Evolutionary conservation across 495 filamentous ascomycete species (phyloP).

Genomic region (Aspergillus homomorphus): DNA sequence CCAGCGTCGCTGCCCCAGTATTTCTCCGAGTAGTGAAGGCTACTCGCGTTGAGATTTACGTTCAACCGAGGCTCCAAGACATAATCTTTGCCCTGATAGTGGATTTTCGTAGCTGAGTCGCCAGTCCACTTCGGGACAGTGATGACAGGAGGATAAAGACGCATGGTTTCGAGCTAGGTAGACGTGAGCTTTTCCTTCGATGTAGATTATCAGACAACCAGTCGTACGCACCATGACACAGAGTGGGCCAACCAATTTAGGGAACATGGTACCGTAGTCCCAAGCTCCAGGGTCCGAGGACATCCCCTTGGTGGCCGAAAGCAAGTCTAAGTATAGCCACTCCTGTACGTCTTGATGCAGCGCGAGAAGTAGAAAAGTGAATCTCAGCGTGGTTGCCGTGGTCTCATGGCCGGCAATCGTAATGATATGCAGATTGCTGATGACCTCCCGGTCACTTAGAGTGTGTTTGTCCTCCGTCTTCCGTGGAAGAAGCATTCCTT

Average conservation of each 20-base stretch:
- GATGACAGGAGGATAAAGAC: conserved; percentile 37
- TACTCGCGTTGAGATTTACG: conserved; percentile 33
- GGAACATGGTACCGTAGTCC: conserved; percentile 34
- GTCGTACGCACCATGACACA: conserved; percentile 34
- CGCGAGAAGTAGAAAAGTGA: conserved; percentile 39
- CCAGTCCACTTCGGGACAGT: conserved; percentile 37
- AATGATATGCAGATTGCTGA: conserved; percentile 50
- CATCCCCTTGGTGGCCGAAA: conserved; percentile 24
- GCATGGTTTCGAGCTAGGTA: conserved; percentile 38
- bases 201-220: not conserved
- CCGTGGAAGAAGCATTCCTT: conserved; percentile 14
- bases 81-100: conserved; percentile 23
- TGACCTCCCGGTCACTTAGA: conserved; percentile 38
- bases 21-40: conserved; percentile 39
- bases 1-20: conserved; percentile 43
- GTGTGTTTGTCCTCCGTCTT: conserved; percentile 11
- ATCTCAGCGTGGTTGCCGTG: conserved; percentile 43
- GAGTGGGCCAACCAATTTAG: conserved; percentile 33
- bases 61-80: conserved; percentile 33
- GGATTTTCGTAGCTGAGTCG: conserved; percentile 9
- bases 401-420: conserved; percentile 53
- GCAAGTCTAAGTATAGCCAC: conserved; percentile 37
- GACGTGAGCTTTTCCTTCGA: not conserved
- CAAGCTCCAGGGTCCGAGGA: conserved; percentile 28
- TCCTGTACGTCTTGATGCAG: conserved; percentile 39